These are phyloP conservation scores for Microcos paniculata DNA, from an alignment of 345 rosid genomes.

Conservation along the genomic window DNA sequence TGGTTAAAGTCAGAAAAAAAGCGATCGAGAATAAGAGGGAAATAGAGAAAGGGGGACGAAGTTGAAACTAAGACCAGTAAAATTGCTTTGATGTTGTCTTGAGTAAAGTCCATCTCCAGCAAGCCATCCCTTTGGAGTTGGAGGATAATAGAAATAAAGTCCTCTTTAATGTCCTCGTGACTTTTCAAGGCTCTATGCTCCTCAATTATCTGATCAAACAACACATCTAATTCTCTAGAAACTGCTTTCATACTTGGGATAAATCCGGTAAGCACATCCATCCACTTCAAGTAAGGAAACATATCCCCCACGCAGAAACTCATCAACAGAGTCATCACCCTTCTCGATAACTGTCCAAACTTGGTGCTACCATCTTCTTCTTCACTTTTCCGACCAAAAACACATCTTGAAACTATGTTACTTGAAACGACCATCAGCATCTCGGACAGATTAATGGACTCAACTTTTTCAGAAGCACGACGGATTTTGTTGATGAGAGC, in stretches of 20 bases:
- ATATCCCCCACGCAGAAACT: neutral
- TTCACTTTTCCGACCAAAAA: neutral
- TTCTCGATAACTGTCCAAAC: neutral
- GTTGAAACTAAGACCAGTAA: neutral
- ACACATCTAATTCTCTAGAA: neutral
- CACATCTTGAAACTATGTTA: neutral
- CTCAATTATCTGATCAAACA: neutral
- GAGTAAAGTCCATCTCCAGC: too few species aligned
- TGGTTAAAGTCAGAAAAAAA: neutral
- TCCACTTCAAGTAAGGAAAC: constrained; percentile 5
- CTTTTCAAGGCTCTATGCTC: neutral
- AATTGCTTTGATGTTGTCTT: too few species aligned
- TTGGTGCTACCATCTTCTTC: neutral
- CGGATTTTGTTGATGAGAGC: neutral
- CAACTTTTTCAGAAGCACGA: neutral
- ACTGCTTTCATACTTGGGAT: neutral
- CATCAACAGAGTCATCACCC: neutral
- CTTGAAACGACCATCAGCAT: neutral
- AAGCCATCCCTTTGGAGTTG: too few species aligned
- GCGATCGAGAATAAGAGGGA: neutral
- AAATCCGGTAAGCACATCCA: constrained; percentile 2
- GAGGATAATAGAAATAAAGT: neutral
- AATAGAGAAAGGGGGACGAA: neutral
- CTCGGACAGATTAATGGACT: neutral
- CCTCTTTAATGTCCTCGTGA: neutral